Conservation (phyloP, 139 green algal species). For the Chlorella ohadii region DNA sequence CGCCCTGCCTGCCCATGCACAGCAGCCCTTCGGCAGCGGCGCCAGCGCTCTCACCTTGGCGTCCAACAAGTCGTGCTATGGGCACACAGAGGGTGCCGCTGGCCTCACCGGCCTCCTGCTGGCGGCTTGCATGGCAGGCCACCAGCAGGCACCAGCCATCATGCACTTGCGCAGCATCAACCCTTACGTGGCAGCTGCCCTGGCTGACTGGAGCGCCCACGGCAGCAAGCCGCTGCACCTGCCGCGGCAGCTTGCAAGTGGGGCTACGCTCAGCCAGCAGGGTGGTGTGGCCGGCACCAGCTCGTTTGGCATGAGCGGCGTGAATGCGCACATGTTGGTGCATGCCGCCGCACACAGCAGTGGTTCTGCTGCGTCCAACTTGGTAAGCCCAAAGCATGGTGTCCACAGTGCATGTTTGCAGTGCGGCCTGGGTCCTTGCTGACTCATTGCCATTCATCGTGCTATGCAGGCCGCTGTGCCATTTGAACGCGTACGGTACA, state of each 20-base stretch:
- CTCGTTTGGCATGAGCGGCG: constrained; percentile 59
- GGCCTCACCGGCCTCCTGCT: constrained; percentile 75
- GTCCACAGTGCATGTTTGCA: no score
- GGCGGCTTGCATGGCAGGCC: constrained; percentile 33
- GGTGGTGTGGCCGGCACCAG: constrained; percentile 30
- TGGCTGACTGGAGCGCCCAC: constrained; percentile 28
- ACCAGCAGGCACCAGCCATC: constrained; percentile 12
- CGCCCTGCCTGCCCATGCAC: background rate
- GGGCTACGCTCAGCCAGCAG: no score
- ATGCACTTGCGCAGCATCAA: constrained; percentile 78
- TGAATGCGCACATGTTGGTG: constrained; percentile 53
- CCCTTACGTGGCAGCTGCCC: constrained; percentile 55
- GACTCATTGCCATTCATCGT: background rate
- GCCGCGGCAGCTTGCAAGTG: background rate
- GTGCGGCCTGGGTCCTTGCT: no score
- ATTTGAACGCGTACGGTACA: no score
- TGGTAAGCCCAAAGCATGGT: background rate
- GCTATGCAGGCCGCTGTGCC: background rate
- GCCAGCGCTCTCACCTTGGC: constrained; percentile 31
- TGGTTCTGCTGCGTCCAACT: no score
- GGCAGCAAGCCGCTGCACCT: background rate
- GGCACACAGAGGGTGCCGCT: constrained; percentile 67
- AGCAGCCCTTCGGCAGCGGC: no score
- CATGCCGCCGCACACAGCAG: background rate
- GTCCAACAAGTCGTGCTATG: constrained; percentile 59